These are phyloP conservation scores for Camellia lanceoleosa DNA, from an alignment of 148 eudicot species.

Conservation along the genomic window DNA sequence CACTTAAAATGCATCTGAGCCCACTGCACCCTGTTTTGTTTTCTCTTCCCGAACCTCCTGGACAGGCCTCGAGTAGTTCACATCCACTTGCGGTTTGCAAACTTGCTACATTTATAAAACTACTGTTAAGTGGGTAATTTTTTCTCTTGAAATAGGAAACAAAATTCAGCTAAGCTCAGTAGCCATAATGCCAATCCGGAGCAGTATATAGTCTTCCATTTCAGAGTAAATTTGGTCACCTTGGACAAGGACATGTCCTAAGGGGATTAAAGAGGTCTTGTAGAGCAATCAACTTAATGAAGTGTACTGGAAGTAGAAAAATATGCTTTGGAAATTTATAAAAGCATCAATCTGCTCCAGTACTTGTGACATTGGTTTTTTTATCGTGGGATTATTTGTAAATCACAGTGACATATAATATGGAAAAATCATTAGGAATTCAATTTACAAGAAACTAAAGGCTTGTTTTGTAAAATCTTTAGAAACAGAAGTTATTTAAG, in stretches of 20 bases:
- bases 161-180: background rate
- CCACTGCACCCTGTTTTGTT: no score
- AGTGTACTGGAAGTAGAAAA: background rate
- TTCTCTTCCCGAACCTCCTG: no score
- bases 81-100: background rate
- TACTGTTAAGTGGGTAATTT: background rate
- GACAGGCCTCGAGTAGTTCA: no score
- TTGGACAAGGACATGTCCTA: background rate
- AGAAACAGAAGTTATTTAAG: no score
- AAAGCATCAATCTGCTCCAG: background rate
- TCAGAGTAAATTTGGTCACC: background rate
- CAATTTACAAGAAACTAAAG: no score
- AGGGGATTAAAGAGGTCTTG: background rate
- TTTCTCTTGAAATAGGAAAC: background rate
- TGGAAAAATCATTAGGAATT: no score
- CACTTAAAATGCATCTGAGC: no score
- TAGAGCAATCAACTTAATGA: background rate
- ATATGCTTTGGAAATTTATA: background rate
- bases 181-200: background rate
- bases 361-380: background rate
- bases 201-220: background rate
- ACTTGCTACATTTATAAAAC: background rate
- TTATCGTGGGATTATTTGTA: background rate
- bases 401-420: no score
- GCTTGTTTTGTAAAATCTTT: no score